phyloP scores from a whole-genome alignment of 768 basidiomycete species.

The Hericium alpestre region DNA sequence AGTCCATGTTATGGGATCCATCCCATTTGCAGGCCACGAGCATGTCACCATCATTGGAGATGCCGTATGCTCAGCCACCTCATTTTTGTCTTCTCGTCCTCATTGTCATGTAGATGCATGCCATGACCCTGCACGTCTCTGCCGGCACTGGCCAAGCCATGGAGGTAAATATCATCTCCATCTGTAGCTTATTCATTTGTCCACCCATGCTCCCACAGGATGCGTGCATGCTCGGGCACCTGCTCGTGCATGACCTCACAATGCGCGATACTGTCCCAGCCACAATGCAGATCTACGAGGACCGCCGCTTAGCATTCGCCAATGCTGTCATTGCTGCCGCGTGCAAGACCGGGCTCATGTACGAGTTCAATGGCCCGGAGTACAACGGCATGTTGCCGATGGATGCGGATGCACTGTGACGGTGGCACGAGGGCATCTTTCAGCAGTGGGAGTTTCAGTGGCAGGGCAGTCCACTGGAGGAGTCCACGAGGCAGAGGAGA shows the following conservation, averaged over 20 bases:
- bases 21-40: constrained; percentile 17
- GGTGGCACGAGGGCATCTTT: background rate
- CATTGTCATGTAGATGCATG: constrained; percentile 14
- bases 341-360: constrained; percentile 13
- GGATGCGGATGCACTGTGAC: background rate
- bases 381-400: constrained; percentile 7
- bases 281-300: background rate
- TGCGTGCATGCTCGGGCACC: background rate
- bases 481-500: background rate
- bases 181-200: background rate
- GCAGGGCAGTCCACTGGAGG: background rate
- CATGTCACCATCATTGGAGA: constrained; percentile 22
- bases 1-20: constrained; percentile 16
- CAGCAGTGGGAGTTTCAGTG: background rate
- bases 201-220: background rate
- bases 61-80: constrained; percentile 11
- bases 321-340: constrained; percentile 7
- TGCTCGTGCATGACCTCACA: background rate
- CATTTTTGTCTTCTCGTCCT: background rate
- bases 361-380: constrained; percentile 11
- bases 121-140: constrained; percentile 19
- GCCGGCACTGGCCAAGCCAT: constrained; percentile 22
- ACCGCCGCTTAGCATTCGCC: constrained; percentile 10
- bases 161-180: constrained; percentile 10
- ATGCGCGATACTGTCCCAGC: background rate